Conservation (phyloP, 495 filamentous ascomycete genomes). For the Viridothelium virens region DNA sequence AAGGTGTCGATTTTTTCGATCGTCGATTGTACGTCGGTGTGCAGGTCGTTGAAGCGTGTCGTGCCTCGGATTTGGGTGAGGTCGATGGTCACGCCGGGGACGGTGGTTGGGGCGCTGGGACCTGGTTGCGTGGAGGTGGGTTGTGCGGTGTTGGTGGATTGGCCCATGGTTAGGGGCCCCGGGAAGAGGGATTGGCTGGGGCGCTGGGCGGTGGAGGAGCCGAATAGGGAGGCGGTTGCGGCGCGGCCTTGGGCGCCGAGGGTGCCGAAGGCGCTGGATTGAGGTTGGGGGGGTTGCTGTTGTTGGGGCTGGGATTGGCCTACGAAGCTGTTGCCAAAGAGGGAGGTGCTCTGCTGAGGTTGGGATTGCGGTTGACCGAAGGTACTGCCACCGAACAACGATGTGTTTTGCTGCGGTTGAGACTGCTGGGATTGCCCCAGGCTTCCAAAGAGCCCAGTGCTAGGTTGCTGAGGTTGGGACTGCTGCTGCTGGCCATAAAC, state of each 20-base stretch:
- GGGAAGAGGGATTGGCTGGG: constrained; percentile 19
- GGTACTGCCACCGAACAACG: constrained; percentile 12
- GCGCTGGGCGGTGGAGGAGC: constrained; percentile 22
- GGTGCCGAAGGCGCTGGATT: background rate
- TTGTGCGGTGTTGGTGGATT: constrained; percentile 10
- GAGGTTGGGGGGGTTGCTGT: background rate
- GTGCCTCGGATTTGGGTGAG: constrained; percentile 68
- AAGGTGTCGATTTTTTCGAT: constrained; percentile 65
- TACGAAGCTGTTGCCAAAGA: constrained; percentile 24
- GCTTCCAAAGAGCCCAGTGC: constrained; percentile 35
- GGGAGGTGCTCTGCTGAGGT: constrained; percentile 19
- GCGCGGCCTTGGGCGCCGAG: constrained; percentile 11
- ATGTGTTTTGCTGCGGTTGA: constrained; percentile 21
- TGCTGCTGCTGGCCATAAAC: constrained; percentile 20
- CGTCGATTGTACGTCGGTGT: constrained; percentile 65
- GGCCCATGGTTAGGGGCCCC: constrained; percentile 16
- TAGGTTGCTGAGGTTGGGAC: constrained; percentile 35
- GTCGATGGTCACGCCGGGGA: constrained; percentile 71
- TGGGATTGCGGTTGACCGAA: constrained; percentile 8
- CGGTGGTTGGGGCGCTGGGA: constrained; percentile 33
- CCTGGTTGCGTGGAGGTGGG: background rate
- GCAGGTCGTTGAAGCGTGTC: constrained; percentile 80
- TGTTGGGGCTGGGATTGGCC: constrained; percentile 17
- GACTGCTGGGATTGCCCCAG: constrained; percentile 34
- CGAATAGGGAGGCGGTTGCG: constrained; percentile 23